Conservation (phyloP, 768 basidiomycete species). For the Hygrophoropsis aurantiaca region DNA sequence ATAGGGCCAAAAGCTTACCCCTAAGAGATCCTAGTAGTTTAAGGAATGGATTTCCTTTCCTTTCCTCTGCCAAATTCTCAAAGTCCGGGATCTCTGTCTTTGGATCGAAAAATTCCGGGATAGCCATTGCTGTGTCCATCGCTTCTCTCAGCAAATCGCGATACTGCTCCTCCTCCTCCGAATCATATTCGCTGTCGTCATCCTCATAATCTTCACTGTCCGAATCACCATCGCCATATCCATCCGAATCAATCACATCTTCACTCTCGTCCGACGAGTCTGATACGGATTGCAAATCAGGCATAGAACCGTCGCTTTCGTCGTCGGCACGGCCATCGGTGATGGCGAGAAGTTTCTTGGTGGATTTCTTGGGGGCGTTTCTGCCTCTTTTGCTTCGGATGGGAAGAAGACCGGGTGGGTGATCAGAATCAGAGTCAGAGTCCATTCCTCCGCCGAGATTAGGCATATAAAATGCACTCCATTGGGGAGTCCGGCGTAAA, state of each 20-base stretch:
- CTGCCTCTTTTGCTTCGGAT: constrained; percentile 15
- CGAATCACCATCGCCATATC: constrained; percentile 20
- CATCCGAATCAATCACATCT: constrained; percentile 37
- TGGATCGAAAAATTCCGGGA: constrained; percentile 57
- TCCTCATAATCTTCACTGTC: constrained; percentile 31
- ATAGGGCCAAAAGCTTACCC: constrained; percentile 41
- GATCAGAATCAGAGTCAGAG: constrained; percentile 28
- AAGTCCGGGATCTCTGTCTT: constrained; percentile 45
- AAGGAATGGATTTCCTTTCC: constrained; percentile 75
- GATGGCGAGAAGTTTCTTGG: constrained; percentile 47
- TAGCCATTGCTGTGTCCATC: constrained; percentile 64
- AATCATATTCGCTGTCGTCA: constrained; percentile 54
- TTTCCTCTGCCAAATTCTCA: constrained; percentile 43
- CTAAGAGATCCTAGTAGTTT: constrained; percentile 72
- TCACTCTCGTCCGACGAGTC: constrained; percentile 50
- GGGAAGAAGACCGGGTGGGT: constrained; percentile 13
- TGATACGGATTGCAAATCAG: constrained; percentile 64
- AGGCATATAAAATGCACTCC: constrained; percentile 45
- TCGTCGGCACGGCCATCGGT: constrained; percentile 41
- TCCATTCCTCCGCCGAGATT: constrained; percentile 13
- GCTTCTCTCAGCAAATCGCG: constrained; percentile 65
- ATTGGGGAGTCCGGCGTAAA: constrained; percentile 55
- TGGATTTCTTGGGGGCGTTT: constrained; percentile 25
- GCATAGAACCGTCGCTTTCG: constrained; percentile 59
- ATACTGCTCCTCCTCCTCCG: constrained; percentile 68